Evolutionary conservation across 2,329 filamentous ascomycete species (phyloP), one percentile per base, ranked within the genome.

Genomic region (Verticillium dahliae): DNA sequence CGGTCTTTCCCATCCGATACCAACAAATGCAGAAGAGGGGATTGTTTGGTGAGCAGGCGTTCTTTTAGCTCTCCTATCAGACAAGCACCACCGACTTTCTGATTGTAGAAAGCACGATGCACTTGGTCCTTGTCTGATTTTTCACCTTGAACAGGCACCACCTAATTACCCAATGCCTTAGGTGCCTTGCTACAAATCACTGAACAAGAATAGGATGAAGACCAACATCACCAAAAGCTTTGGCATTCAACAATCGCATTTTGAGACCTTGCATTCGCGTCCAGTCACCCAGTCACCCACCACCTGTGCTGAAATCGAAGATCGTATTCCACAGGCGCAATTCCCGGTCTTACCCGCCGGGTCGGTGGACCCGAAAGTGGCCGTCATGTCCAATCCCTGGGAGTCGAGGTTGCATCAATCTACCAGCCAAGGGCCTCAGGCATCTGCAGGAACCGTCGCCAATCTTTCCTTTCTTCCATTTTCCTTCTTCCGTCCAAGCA

Each of bases 361-460:
- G 18, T 22, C 18, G 45, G 45, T 52, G 45, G 45, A 52, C 22
- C 45, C 45, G 45, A 22, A 52, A 22, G 45, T 52, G 45, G n/a
- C 45, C 45, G 45, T 27, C n/a, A 11, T 18, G 18, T 18, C 45
- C 45, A 52, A 52, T 52, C 45, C 45, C 18, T 18, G 45, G 18
- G 18, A n/a, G 45, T 27, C 45, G 22, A 18, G 45, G 45, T 52
- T 27, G 18, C 45, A 52, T 52, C 45, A 27, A 22, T 60, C 56
- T 56, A 27, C 22, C 45, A 27, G 11, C 60, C 56, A 52, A 34
- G 10, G 58, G 60, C 63, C 62, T 64, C 60, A 65, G 63, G 63
- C 63, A 63, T 52, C 45, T 52, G 45, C 45, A 52, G 50, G 50
- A 57, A 57, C 31, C 14, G n/a, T 57, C 55, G 35, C 27, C 31